Evolutionary conservation across 805 yeast genomes (phyloP), one percentile per base, ranked within the genome.

Genomic region (Gaillardinia entomophila): DNA sequence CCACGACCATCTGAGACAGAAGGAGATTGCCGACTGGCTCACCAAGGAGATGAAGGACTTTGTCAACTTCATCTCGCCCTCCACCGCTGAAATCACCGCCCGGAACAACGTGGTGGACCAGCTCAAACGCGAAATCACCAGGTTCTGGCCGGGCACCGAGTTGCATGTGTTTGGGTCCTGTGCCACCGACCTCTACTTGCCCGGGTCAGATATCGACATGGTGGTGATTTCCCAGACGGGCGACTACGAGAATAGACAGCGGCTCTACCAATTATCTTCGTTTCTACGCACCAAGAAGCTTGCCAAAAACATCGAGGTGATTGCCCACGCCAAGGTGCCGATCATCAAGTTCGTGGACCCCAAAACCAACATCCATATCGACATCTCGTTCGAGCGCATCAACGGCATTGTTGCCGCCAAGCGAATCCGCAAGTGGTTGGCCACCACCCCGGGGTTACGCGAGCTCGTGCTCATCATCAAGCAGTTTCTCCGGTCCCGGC

Each of bases 181-280:
- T 55, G 96, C 97, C 0, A 89, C 97, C 0, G 96, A 89, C 51
- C 62, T 90, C 39, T 90, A 88, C 51, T 66, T 90, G 12, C 97
- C 97, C 0, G 95, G 95, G 2, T 86, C 96, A 0, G 98, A 90
- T 66, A 87, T 90, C 20, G 98, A 90, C 57, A 80, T 92, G 79
- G 97, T 89, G 28, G 74, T 90, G 16, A 66, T 80, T 3, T 82
- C 95, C 15, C 58, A 68, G 12, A 58, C 63, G 11, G 78, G 80
- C 2, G 73, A 68, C 40, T 70, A 74, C 44, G 87, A 75, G 46
- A 73, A 71, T 36, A 73, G 85, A 49, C 68, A 77, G n/a, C 63
- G 75, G 16, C 58, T 90, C 28, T 88, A 80, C 52, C 79, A 79
- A 46, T 63, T 90, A 8, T 78, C 95, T 2, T 76, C 87, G 4